Evolutionary conservation across 2,329 filamentous ascomycete species (phyloP), one percentile per base, ranked within the genome.

Genomic region (Sphaerulina populicola): DNA sequence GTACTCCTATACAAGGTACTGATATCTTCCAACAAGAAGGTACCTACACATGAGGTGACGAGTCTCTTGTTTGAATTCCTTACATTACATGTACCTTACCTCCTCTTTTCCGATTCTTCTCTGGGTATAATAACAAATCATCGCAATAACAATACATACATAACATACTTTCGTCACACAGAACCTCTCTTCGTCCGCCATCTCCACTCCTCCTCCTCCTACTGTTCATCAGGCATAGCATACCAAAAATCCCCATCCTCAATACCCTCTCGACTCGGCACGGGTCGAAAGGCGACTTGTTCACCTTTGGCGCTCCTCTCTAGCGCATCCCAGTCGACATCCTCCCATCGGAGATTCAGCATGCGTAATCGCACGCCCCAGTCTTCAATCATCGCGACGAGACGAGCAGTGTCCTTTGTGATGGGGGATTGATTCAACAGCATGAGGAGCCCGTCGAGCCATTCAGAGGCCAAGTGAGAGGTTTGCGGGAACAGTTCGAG

Each of bases 391-490:
- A 96, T 73, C 49, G 83, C 82, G 48, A 96, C 84, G 55, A 97
- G 73, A 69, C 93, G 94, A 66, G 85, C 91, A 33, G 93, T 97
- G 71, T 97, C 91, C 2, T 89, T 81, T n/a, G 93, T 98, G 66
- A 98, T 96, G 15, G 93, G 93, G 53, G 90, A 82, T 69, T 98
- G 93, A 65, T 94, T 89, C 21, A 98, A 77, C 49, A 98, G 76
- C 89, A 98, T 94, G 51, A 97, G 77, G 57, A 98, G 72, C 1
- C 93, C 93, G 67, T 98, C 93, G 4, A 98, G 77, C 93, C 93
- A 98, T 70, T 98, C 93, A 0, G 89, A 94, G 8, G 93, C 93
- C 43, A 93, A 73, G 57, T 82, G 87, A 65, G 93, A 85, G 52
- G 82, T 86, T 53, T 82, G 74, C 5, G 91, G 90, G 67, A 88